Evolutionary conservation across 2,329 filamentous ascomycete genomes (phyloP).

Genomic region (Penicillium sp.): DNA sequence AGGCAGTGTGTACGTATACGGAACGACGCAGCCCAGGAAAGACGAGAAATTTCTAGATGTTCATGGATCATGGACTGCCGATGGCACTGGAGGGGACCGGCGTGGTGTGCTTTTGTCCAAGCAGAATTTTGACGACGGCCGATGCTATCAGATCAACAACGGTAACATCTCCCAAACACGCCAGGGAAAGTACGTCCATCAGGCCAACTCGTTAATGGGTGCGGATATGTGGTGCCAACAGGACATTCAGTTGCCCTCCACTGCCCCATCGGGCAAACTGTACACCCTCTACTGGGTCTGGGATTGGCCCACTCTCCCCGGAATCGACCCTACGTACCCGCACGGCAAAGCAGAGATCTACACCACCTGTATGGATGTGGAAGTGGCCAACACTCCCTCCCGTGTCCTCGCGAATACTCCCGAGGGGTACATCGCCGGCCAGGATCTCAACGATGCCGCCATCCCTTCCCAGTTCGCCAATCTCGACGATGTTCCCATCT

Average conservation of each 20-base stretch:
- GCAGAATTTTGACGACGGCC: constrained; percentile 80
- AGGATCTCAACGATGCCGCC: constrained; percentile 35
- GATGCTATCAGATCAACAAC: constrained; percentile 76
- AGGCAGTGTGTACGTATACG: constrained; percentile 70
- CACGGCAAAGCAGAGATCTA: constrained; percentile 43
- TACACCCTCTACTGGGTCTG: constrained; percentile 95
- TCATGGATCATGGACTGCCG: constrained; percentile 68
- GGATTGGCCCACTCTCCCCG: constrained; percentile 70
- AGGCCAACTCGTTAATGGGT: constrained; percentile 48
- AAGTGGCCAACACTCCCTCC: constrained; percentile 28
- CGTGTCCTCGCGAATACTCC: constrained; percentile 5
- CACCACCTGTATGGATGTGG: constrained; percentile 46
- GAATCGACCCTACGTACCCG: constrained; percentile 30
- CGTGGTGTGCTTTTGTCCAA: constrained; percentile 70
- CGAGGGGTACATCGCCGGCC: constrained; percentile 25
- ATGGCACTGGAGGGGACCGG: constrained; percentile 73
- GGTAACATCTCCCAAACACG: constrained; percentile 55
- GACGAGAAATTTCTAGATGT: constrained; percentile 59
- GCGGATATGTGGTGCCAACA: constrained; percentile 71
- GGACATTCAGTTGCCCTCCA: constrained; percentile 66
- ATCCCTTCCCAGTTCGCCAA: constrained; percentile 35
- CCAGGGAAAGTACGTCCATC: constrained; percentile 49
- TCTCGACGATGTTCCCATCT: constrained; percentile 12
- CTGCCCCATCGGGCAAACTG: constrained; percentile 55
- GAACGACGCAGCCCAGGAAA: constrained; percentile 54